Conservation (phyloP, 2,329 filamentous ascomycete species). For the Calonectria montana region DNA sequence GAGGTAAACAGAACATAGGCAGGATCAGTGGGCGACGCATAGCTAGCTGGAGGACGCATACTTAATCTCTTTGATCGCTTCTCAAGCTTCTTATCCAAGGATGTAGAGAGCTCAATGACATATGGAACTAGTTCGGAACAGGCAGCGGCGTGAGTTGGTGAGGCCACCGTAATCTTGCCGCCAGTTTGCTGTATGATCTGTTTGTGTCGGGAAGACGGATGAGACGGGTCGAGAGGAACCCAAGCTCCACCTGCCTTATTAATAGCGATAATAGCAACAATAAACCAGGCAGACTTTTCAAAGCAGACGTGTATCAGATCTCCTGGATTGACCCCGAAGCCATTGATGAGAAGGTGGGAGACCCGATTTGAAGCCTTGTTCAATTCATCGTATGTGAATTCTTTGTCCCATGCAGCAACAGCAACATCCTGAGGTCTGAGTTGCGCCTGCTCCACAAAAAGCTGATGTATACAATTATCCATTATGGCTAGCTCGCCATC, state of each 20-base stretch:
- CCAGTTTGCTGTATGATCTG: not conserved
- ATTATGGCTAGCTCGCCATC: not conserved
- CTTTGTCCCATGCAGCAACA: not conserved
- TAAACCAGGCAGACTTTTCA: not conserved
- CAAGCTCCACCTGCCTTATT: not conserved
- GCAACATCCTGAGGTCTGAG: not conserved
- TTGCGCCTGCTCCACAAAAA: not conserved
- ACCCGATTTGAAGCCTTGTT: not conserved
- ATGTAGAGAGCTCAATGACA: not conserved
- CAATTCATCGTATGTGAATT: not conserved
- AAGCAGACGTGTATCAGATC: not conserved
- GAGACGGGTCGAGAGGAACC: not conserved
- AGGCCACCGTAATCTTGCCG: not conserved
- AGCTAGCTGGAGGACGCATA: not conserved
- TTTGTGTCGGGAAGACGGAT: not conserved
- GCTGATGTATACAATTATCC: not conserved
- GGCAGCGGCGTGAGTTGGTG: not conserved
- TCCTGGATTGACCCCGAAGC: not conserved
- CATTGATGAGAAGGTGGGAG: conserved; percentile 1
- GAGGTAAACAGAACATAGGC: not conserved
- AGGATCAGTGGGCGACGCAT: not conserved
- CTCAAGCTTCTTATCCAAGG: not conserved
- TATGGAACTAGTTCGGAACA: not conserved
- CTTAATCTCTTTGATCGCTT: not conserved
- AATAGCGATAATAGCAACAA: not conserved